Evolutionary conservation across 2,329 filamentous ascomycete genomes (phyloP), one percentile per base, ranked within the genome.

Genomic region (Colletotrichum salicis): DNA sequence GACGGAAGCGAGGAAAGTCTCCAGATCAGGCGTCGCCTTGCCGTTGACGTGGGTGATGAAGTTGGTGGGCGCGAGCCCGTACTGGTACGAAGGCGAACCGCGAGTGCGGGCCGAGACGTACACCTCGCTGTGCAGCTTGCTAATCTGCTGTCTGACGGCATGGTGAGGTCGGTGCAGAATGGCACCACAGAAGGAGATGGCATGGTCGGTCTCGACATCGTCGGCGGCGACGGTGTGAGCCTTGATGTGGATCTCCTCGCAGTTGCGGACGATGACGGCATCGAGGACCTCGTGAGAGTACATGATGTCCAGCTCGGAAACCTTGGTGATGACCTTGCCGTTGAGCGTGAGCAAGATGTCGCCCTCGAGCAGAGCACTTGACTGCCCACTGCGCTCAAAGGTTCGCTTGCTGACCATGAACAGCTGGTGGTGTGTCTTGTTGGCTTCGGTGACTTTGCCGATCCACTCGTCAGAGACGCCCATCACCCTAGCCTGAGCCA

Each of bases 31-130:
- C 0, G 96, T 98, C 19, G 93, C 87, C 70, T 93, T 89, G 65
- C 94, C 95, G 80, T 99, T 99, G 77, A 99, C 95, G 74, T 96
- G 94, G 0, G 96, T 97, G 81, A 99, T 94, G 83, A 99, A 99
- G 82, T 98, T 99, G 19, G 96, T 99, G 1, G 96, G 95, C 5
- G 96, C 94, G 35, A 99, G 89, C 19, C 95, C 95, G 79, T 97
- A 97, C 80, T 96, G 94, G 79, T 95, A 96, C 0, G 94, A 89
- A 0, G 94, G 94, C 2, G 93, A 96, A 35, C 94, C 95, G 57
- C 94, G 88, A 64, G 92, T 94, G 73, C 96, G 88, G 2, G 95
- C 95, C 45, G 94, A 96, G 51, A 99, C 95, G 81, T 99, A 99
- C 4, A 99, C 93, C 82, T 98, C 96, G 74, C 94, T 97, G 80